phyloP scores from a whole-genome alignment of 768 basidiomycete species.

The Pisolithus tinctorius region DNA sequence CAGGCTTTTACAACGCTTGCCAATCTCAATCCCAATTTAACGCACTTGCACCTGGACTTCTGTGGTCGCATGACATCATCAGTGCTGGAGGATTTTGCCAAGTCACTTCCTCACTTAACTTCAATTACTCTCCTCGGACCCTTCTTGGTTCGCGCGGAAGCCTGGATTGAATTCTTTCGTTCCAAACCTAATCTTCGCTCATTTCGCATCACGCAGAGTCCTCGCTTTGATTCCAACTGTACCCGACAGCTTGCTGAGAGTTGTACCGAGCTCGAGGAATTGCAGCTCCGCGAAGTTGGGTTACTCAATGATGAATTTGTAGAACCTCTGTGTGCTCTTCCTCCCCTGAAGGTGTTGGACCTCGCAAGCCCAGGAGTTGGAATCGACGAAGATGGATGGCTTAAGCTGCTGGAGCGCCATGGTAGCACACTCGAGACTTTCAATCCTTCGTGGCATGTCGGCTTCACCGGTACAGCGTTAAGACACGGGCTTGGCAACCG shows the following conservation, averaged over 20 bases:
- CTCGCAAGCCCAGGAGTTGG: constrained; percentile 56
- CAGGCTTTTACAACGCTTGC: constrained; percentile 65
- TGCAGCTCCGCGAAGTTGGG: constrained; percentile 77
- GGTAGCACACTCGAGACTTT: constrained; percentile 54
- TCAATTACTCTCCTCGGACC: constrained; percentile 82
- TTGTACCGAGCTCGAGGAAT: constrained; percentile 51
- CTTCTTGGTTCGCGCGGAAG: constrained; percentile 67
- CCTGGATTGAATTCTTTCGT: constrained; percentile 73
- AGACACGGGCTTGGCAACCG: constrained; percentile 50
- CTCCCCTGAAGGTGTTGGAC: constrained; percentile 54
- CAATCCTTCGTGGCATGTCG: constrained; percentile 63
- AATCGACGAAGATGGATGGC: constrained; percentile 48
- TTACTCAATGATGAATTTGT: constrained; percentile 62
- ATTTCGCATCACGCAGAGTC: constrained; percentile 80
- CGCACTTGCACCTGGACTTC: constrained; percentile 70
- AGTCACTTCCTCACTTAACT: constrained; percentile 56
- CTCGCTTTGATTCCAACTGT: constrained; percentile 74
- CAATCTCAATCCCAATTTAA: constrained; percentile 79
- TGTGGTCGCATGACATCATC: constrained; percentile 76
- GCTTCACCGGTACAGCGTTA: constrained; percentile 56
- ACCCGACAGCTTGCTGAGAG: constrained; percentile 47
- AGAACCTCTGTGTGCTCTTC: constrained; percentile 33
- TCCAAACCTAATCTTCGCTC: constrained; percentile 55
- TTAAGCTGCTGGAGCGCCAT: constrained; percentile 46
- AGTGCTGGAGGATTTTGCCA: constrained; percentile 53